Evolutionary conservation across 2,329 filamentous ascomycete genomes (phyloP).

Genomic region (Arthrobotrys entomopaga): DNA sequence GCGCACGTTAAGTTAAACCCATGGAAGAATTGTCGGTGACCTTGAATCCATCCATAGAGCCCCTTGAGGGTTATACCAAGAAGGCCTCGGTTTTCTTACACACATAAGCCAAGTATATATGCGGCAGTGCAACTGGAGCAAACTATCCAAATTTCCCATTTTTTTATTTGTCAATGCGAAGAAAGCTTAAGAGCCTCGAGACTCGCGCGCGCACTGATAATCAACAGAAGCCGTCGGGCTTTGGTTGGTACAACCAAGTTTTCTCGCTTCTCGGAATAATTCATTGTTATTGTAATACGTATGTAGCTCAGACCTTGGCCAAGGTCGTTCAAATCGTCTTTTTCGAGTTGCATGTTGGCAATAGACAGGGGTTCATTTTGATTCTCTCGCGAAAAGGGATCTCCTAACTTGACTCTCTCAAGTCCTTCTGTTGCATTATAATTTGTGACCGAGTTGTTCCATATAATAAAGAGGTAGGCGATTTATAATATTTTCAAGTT

Average conservation of each 20-base stretch:
- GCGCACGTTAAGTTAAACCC: too few species aligned
- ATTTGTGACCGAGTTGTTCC: constrained; percentile 12
- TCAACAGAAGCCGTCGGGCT: neutral
- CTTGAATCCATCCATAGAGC: too few species aligned
- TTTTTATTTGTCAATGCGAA: neutral
- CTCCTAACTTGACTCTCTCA: neutral
- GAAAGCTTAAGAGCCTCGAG: too few species aligned
- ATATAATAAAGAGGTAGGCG: constrained; percentile 18
- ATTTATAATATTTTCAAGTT: constrained; percentile 54
- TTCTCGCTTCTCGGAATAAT: constrained; percentile 53
- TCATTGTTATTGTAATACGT: constrained; percentile 23
- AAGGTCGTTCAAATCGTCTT: neutral
- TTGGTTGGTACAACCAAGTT: constrained; percentile 6
- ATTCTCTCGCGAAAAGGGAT: constrained; percentile 33
- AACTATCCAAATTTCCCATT: too few species aligned
- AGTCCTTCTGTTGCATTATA: neutral
- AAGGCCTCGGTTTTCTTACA: too few species aligned
- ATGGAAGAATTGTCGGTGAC: too few species aligned
- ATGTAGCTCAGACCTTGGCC: constrained; percentile 2
- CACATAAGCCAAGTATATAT: too few species aligned
- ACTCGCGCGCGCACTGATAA: neutral
- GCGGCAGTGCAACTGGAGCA: too few species aligned
- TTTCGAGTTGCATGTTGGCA: constrained; percentile 40
- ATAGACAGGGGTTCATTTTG: too few species aligned
- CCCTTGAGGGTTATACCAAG: too few species aligned